Percentiles rank a stretch among this genome's conserved stretches.
These are phyloP conservation scores for Calonectria pauciramosa DNA, from an alignment of 2,329 filamentous ascomycete genomes.

Conservation along the genomic window DNA sequence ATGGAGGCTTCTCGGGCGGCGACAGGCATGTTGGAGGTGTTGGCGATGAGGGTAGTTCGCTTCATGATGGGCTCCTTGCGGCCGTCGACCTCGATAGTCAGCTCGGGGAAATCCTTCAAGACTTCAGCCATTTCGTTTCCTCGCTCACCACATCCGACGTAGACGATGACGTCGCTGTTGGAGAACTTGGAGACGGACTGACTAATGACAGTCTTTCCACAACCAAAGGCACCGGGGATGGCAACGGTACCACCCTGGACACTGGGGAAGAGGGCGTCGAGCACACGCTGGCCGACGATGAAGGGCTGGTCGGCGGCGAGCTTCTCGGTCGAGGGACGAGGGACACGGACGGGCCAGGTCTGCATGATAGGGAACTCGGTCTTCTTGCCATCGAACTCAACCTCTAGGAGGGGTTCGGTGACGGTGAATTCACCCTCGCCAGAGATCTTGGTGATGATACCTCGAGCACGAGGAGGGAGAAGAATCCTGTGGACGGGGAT, in stretches of 20 bases:
- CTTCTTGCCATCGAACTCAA: slow-evolving; percentile 98
- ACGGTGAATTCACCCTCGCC: slow-evolving; percentile 94
- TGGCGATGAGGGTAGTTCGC: slow-evolving; percentile 97
- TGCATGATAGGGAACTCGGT: slow-evolving; percentile 98
- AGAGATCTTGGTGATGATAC: slow-evolving; percentile 92
- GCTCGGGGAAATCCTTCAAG: slow-evolving; percentile 99
- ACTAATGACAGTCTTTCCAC: slow-evolving; percentile 98
- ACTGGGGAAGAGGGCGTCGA: slow-evolving; percentile 95
- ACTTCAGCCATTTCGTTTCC: slow-evolving; percentile 99
- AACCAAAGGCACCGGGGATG: slow-evolving; percentile 98
- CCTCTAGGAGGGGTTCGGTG: slow-evolving; percentile 91
- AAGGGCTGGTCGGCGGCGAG: slow-evolving; percentile 90
- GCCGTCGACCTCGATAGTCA: slow-evolving; percentile 93
- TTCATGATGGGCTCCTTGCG: slow-evolving; percentile 99
- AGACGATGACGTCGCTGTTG: slow-evolving; percentile 98
- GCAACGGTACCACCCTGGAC: slow-evolving; percentile 98
- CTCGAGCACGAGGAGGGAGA: slow-evolving; percentile 88
- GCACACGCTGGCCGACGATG: slow-evolving; percentile 95
- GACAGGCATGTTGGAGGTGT: slow-evolving; percentile 99
- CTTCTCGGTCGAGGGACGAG: slow-evolving; percentile 92
- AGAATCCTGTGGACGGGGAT: slow-evolving; percentile 94
- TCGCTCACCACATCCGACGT: slow-evolving; percentile 92
- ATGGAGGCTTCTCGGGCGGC: slow-evolving; percentile 98
- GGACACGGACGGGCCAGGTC: slow-evolving; percentile 96
- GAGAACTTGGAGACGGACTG: slow-evolving; percentile 99